Evolutionary conservation across 306 rosid genomes (phyloP), one percentile per base, ranked within the genome.

Genomic region (Inga oerstediana): DNA sequence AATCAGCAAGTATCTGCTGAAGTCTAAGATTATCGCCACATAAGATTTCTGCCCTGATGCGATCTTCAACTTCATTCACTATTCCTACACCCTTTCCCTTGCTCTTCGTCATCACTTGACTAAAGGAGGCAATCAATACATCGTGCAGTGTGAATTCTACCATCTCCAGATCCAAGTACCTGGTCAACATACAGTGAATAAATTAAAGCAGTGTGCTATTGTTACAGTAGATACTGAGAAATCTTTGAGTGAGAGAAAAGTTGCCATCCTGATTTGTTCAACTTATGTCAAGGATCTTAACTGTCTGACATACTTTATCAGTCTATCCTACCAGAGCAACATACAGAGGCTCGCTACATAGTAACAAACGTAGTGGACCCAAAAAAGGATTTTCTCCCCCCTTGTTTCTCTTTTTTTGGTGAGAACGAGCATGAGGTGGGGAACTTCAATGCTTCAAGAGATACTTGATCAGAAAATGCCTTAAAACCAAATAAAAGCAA

Each of bases 131-230:
- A 61, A 84, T 78, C 88, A 96, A 81, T 17, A 94, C 91, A 30
- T 96, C 98, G 44, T 88, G 90, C 83, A 94, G 82, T 35, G 94
- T 90, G 87, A 96, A 96, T 80, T 93, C 94, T 17, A 87, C 97
- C 98, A 92, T 96, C 89, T 96, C 99, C 49, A 96, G 86, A 84
- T 96, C 94, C 81, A 90, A 76, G 84, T 91, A 94, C 71, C 98
- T 96, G 91, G 81, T 41, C 22, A 77, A 73, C 74, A 82, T 65
- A 37, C 81, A 80, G 51, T 45, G 16, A 71, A 85, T 48, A 79
- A 49, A 49, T 49, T 49, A 74, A 56, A 27, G 72, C 43, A 51
- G 56, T 13, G 70, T 46, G 32, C 16, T 41, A 69, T 51, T 69
- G 80, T 87, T 74, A 81, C 14, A 46, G 59, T 54, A 68, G 44